Evolutionary conservation across 495 filamentous ascomycete genomes (phyloP).

Genomic region (Hypoxylon perforatum): DNA sequence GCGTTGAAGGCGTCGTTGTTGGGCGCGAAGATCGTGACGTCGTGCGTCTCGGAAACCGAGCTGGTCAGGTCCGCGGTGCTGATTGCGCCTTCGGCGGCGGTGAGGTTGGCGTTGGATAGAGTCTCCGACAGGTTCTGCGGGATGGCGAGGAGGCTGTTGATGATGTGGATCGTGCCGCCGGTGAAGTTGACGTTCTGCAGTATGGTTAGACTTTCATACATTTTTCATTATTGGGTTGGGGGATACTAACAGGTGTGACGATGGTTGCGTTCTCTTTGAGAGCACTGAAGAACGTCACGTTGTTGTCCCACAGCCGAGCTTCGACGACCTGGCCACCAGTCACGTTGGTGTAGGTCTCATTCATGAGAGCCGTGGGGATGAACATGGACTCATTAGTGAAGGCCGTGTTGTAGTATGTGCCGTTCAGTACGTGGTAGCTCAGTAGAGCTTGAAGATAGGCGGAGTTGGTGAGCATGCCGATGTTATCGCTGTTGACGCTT

Average conservation of each 20-base stretch:
- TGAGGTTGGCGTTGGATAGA: slow-evolving; percentile 62
- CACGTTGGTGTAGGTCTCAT: slow-evolving; percentile 58
- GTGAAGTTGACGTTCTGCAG: slow-evolving; percentile 67
- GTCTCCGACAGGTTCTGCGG: slow-evolving; percentile 65
- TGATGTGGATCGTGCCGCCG: slow-evolving; percentile 73
- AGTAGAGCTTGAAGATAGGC: slow-evolving; percentile 62
- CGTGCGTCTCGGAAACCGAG: slow-evolving; percentile 51
- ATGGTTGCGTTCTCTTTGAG: slow-evolving; percentile 49
- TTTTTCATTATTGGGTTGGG: neutral
- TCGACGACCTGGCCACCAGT: slow-evolving; percentile 56
- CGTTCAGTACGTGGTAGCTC: slow-evolving; percentile 73
- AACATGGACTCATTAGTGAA: slow-evolving; percentile 59
- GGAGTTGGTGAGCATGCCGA: slow-evolving; percentile 46
- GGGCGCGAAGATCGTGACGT: slow-evolving; percentile 74
- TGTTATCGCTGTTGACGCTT: slow-evolving; percentile 47
- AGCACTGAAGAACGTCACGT: slow-evolving; percentile 54
- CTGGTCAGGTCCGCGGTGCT: slow-evolving; percentile 54
- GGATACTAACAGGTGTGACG: slow-evolving; percentile 45
- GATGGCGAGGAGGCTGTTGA: slow-evolving; percentile 68
- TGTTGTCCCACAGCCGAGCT: slow-evolving; percentile 44
- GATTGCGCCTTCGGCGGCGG: slow-evolving; percentile 67
- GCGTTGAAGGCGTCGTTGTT: slow-evolving; percentile 69
- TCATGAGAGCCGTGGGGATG: slow-evolving; percentile 65
- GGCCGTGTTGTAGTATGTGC: slow-evolving; percentile 58
- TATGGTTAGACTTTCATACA: neutral